These are phyloP conservation scores for Pythium coloratum DNA, from an alignment of 352 stramenopile genomes.

Conservation along the genomic window DNA sequence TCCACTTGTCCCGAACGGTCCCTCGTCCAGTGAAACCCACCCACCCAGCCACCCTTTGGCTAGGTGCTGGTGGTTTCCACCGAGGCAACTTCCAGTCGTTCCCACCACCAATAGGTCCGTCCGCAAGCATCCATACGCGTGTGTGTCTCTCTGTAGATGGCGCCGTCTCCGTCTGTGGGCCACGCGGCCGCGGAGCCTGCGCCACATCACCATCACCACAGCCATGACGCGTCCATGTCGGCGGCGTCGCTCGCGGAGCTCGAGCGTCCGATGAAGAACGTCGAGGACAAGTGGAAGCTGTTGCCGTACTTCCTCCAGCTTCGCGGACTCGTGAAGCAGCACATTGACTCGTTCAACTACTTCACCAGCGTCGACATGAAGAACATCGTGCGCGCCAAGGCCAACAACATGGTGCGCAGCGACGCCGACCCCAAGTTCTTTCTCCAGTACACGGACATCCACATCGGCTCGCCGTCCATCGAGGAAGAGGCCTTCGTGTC, in stretches of 20 bases:
- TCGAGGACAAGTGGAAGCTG: slow-evolving; percentile 98
- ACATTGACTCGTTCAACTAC: slow-evolving; percentile 99
- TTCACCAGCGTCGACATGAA: slow-evolving; percentile 99
- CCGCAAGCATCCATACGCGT: no score
- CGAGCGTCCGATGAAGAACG: slow-evolving; percentile 67
- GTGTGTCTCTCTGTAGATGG: slow-evolving; percentile 21
- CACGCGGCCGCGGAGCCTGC: background rate
- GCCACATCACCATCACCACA: background rate
- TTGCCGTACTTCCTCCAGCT: slow-evolving; percentile 97
- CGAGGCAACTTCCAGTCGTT: background rate
- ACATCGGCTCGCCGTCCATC: slow-evolving; percentile 95
- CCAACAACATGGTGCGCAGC: slow-evolving; percentile 89
- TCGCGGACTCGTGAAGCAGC: slow-evolving; percentile 94
- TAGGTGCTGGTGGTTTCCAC: background rate
- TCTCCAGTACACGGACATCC: slow-evolving; percentile 98
- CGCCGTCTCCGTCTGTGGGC: slow-evolving; percentile 30
- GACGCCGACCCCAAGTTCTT: slow-evolving; percentile 99
- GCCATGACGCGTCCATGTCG: slow-evolving; percentile 17
- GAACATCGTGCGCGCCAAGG: slow-evolving; percentile 96
- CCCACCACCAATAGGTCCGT: background rate
- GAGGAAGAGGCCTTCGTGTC: slow-evolving; percentile 97
- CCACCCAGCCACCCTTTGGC: background rate
- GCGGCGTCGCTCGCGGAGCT: slow-evolving; percentile 53
- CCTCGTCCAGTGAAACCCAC: background rate
- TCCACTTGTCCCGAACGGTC: background rate